Base-by-base conservation (phyloP, 176 grass and related monocot genomes). In the Phoenix dactylifera region DNA sequence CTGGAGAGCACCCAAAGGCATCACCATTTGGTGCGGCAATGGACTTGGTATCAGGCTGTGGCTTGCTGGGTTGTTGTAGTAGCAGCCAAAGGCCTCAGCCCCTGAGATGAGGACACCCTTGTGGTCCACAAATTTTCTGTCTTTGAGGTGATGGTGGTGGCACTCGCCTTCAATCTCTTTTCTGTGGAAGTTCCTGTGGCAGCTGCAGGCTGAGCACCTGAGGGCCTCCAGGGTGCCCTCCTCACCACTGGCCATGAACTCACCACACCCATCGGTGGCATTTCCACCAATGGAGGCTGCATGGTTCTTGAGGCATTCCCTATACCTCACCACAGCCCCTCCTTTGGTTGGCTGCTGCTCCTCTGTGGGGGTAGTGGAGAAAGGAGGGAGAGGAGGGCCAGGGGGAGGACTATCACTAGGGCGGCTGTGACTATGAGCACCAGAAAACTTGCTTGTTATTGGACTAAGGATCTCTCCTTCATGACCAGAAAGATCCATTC, bases 221-320 rank as follows among this genome's bases (percentile, higher is more conserved):
- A 65, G 25, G 62, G 48, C 48, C 49, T 65, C 62, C 2, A 65
- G 62, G 7, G 62, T 51, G 20, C 62, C 62, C 22, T 65, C 62
- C 23, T 65, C 62, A 16, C 62, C 62, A 17, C 62, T 26, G 48
- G 62, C 22, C 62, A 65, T 65, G 62, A 65, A 65, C 62, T 65
- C 62, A 3, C 62, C 62, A 49, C 62, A 65, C 16, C 62, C 62
- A 16, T 65, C 62, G 17, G 62, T 65, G 22, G 62, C 62, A 6
- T 16, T 65, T 22, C 62, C 62, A 7, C 62, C 62, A 26, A 65
- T 65, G 62, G 62, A 50, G 48, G 62, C 62, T 17, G 62, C 62
- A 19, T 65, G 62, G 62, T 65, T 65, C 62, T 65, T 65, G 22
- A 65, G 62, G 62, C 62, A 65, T 23, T 65, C 62, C 14, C 48